phyloP scores from a whole-genome alignment of 805 yeast species.

The Phaffomyces antillensis region DNA sequence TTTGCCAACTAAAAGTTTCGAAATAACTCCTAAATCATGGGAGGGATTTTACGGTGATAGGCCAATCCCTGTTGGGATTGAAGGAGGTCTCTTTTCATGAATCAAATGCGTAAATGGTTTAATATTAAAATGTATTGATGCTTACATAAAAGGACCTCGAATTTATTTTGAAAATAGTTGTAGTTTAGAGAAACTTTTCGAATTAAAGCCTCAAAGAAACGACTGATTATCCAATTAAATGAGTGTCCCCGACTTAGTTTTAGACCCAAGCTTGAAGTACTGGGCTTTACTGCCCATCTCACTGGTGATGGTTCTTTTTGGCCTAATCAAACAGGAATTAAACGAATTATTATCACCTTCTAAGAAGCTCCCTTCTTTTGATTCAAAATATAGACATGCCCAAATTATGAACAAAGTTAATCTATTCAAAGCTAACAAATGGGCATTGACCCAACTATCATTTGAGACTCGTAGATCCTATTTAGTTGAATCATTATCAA shows the following conservation, averaged over 20 bases:
- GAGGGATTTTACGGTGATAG: constrained; percentile 73
- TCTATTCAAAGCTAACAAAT: constrained; percentile 47
- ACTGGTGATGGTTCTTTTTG: constrained; percentile 82
- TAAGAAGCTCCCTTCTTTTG: constrained; percentile 44
- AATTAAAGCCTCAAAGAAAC: too few species aligned
- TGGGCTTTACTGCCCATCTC: constrained; percentile 94
- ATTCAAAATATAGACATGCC: constrained; percentile 46
- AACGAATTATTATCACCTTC: constrained; percentile 51
- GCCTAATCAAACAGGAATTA: constrained; percentile 65
- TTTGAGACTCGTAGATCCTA: constrained; percentile 47
- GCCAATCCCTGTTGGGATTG: constrained; percentile 59
- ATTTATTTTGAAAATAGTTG: too few species aligned
- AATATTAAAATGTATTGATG: not conserved
- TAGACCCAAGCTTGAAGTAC: constrained; percentile 76
- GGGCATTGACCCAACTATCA: constrained; percentile 44
- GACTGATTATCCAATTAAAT: not conserved
- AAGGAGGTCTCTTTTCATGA: constrained; percentile 64
- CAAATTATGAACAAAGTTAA: constrained; percentile 56
- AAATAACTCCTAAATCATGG: constrained; percentile 74
- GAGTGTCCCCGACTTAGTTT: constrained; percentile 43
- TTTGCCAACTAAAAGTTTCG: constrained; percentile 18
- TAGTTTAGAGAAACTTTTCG: too few species aligned
- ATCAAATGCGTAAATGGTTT: too few species aligned
- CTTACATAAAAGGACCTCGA: too few species aligned
- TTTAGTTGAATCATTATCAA: constrained; percentile 39